Evolutionary conservation across 2,329 filamentous ascomycete genomes (phyloP).

Genomic region (Huntiella decipiens): DNA sequence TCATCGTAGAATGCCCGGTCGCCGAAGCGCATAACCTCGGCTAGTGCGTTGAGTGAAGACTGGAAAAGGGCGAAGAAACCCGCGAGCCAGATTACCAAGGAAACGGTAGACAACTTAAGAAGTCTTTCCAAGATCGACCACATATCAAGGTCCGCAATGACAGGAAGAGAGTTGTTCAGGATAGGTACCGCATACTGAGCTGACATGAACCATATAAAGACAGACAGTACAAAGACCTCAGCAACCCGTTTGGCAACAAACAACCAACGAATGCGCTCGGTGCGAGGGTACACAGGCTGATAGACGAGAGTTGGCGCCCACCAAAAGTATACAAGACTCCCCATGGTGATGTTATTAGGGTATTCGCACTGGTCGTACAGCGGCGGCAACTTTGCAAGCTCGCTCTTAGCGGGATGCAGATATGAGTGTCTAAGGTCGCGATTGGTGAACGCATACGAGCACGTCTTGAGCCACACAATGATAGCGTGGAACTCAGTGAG

Average conservation of each 20-base stretch:
- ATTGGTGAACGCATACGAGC: conserved; percentile 92
- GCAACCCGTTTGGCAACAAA: conserved; percentile 70
- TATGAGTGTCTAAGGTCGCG: conserved; percentile 83
- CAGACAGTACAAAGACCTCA: conserved; percentile 58
- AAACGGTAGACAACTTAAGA: conserved; percentile 90
- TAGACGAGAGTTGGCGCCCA: conserved; percentile 93
- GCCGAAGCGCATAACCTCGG: conserved; percentile 75
- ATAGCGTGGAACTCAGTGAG: conserved; percentile 80
- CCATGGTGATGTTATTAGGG: conserved; percentile 72
- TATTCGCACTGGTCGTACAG: conserved; percentile 75
- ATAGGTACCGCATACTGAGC: conserved; percentile 89
- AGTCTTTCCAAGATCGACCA: conserved; percentile 71
- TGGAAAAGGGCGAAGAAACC: conserved; percentile 97
- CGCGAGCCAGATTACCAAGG: conserved; percentile 87
- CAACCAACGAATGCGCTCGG: conserved; percentile 59
- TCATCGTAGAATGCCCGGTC: conserved; percentile 91
- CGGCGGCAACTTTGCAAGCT: conserved; percentile 53
- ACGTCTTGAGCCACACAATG: conserved; percentile 89
- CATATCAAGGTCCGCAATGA: conserved; percentile 64
- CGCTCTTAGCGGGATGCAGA: conserved; percentile 51
- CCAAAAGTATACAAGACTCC: conserved; percentile 90
- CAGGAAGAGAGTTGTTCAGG: conserved; percentile 72
- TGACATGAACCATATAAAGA: conserved; percentile 88
- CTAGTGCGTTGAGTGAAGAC: conserved; percentile 73
- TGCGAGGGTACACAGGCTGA: conserved; percentile 87